Evolutionary conservation across 345 rosid species (phyloP), one percentile per base, ranked within the genome.

Genomic region (Lepidium aucheri): DNA sequence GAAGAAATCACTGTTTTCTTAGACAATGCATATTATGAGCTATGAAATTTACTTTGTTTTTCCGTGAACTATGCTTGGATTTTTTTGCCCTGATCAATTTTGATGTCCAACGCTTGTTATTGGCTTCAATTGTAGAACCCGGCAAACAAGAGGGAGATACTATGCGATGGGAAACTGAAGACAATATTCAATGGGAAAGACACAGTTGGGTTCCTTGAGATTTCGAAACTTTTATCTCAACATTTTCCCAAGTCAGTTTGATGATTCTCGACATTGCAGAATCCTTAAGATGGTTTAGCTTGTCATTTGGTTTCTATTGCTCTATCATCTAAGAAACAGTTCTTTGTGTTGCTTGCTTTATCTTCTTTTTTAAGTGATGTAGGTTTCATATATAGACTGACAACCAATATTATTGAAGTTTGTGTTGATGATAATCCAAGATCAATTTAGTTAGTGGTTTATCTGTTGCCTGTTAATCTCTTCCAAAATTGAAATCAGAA

Each of bases 131-230:
- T 72, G 83, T 84, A 90, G 97, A 83, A 90, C 68, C 87, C 91
- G 15, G 38, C 63, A 5, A 68, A 88, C 67, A 90, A 81, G 75
- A 81, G 53, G 81, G 82, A 90, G 79, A 86, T 91, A 60, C 12
- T 75, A 18, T 91, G 97, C 70, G 96, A 91, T 56, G 87, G 24
- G 44, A 84, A 89, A 79, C 81, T 91, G 36, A 91, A 91, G 91
- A 57, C 77, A 26, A 65, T 91, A 45, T 88, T 88, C 11, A 76
- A 76, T 41, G 91, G 86, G 47, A 85, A 79, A 70, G 86, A 83
- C 18, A 80, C 72, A n/a, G 86, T 91, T 6, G 82, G 80, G 18
- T 82, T 91, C 74, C 68, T 88, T 60, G 97, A 91, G 85, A 82
- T 91, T 40, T 80, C 77, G 0, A 88, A 86, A 68, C 67, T 79